Conservation (phyloP, 1,284 basidiomycete species). For the Ganoderma lingzhi region DNA sequence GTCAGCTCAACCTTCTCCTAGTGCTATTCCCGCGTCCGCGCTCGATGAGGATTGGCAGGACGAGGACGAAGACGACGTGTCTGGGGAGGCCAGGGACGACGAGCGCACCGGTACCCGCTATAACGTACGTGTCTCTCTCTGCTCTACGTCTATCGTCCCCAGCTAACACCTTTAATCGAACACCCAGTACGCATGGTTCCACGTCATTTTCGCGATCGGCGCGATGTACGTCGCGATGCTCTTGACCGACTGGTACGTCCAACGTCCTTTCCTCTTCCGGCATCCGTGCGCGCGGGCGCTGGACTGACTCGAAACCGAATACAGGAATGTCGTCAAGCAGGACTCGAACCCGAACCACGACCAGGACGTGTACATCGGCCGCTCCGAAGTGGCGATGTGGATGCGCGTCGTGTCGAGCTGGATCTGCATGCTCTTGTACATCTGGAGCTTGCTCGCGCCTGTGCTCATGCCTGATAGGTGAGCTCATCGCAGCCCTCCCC, state of each 20-base stretch:
- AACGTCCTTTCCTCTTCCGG: not conserved
- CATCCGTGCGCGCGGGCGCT: not conserved
- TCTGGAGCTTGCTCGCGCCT: slow-evolving; percentile 92
- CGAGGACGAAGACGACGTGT: slow-evolving; percentile 73
- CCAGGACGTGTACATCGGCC: slow-evolving; percentile 92
- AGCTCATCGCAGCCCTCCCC: slow-evolving; percentile 18
- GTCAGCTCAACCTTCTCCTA: slow-evolving; percentile 38
- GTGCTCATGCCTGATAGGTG: slow-evolving; percentile 89
- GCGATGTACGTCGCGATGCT: slow-evolving; percentile 99
- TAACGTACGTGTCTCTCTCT: slow-evolving; percentile 65
- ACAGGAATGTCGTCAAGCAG: slow-evolving; percentile 76
- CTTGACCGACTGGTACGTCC: slow-evolving; percentile 94
- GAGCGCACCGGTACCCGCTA: slow-evolving; percentile 97
- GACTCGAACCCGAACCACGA: slow-evolving; percentile 56
- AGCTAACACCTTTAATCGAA: not conserved
- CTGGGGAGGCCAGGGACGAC: slow-evolving; percentile 87
- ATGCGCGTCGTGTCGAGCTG: slow-evolving; percentile 97
- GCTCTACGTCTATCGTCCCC: not conserved
- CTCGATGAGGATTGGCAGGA: slow-evolving; percentile 86
- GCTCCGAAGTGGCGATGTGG: slow-evolving; percentile 98
- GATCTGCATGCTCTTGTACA: slow-evolving; percentile 91
- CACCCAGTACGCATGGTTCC: slow-evolving; percentile 95
- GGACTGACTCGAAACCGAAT: not conserved
- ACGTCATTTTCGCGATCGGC: slow-evolving; percentile 95
- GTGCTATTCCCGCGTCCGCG: slow-evolving; percentile 93